Percentiles rank a stretch among this genome's conserved stretches.
Conservation (phyloP, 306 rosid species). For the Argentina anserina region DNA sequence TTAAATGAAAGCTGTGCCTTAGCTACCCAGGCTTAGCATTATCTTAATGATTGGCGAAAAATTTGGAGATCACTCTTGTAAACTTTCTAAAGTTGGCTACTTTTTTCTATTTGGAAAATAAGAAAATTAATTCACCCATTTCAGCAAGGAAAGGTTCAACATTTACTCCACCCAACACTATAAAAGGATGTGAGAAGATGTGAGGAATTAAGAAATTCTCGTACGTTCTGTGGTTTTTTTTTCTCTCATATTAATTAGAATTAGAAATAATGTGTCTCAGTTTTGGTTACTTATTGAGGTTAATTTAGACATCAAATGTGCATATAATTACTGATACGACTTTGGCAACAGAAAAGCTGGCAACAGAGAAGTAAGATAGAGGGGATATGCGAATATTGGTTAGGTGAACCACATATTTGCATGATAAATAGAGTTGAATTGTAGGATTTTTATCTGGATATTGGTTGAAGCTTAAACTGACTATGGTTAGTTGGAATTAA, state of each 20-base stretch:
- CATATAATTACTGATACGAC: background rate
- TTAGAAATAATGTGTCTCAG: background rate
- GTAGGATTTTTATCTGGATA: background rate
- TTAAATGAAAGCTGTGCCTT: no score
- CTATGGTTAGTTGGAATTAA: slow-evolving; percentile 1
- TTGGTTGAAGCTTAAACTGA: background rate
- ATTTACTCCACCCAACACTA: background rate
- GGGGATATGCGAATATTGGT: background rate
- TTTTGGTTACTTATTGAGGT: background rate
- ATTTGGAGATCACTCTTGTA: no score
- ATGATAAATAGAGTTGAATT: background rate
- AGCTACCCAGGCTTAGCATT: no score
- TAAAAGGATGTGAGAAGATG: background rate
- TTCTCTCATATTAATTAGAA: no score
- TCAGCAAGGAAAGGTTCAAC: background rate
- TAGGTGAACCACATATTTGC: background rate
- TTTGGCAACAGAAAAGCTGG: background rate
- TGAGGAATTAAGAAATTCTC: background rate
- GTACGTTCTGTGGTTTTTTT: background rate
- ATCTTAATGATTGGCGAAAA: no score
- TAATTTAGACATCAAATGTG: background rate
- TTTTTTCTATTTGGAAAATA: no score
- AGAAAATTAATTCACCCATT: no score
- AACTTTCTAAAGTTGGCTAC: no score
- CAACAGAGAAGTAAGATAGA: background rate